phyloP scores from a whole-genome alignment of 768 basidiomycete species.

The Cystobasidium ongulense region DNA sequence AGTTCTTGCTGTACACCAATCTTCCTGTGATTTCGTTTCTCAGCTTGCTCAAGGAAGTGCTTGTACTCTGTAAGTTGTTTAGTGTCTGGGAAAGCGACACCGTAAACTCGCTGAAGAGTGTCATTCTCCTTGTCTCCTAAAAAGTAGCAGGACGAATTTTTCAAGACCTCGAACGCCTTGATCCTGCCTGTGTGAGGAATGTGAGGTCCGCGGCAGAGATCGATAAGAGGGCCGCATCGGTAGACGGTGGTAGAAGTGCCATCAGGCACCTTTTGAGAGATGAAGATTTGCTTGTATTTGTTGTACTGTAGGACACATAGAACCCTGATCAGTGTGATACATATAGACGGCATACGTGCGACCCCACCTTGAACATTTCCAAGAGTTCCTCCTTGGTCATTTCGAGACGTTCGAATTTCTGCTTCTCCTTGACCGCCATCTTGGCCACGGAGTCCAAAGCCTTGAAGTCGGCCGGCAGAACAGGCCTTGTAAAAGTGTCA shows the following conservation, averaged over 20 bases:
- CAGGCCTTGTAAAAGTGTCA: slow-evolving; percentile 52
- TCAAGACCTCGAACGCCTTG: slow-evolving; percentile 94
- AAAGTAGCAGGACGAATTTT: slow-evolving; percentile 99
- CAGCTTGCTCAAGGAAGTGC: slow-evolving; percentile 87
- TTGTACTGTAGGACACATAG: slow-evolving; percentile 64
- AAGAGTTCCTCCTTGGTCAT: slow-evolving; percentile 89
- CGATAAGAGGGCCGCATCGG: slow-evolving; percentile 96
- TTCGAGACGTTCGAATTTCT: slow-evolving; percentile 88
- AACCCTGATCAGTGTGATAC: no score
- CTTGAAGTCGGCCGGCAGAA: slow-evolving; percentile 74
- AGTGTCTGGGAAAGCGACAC: slow-evolving; percentile 97
- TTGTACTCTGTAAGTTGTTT: slow-evolving; percentile 93
- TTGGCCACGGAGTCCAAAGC: slow-evolving; percentile 81
- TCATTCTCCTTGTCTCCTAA: slow-evolving; percentile 87
- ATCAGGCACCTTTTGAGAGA: slow-evolving; percentile 89
- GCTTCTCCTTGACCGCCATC: slow-evolving; percentile 84
- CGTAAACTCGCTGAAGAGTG: slow-evolving; percentile 89
- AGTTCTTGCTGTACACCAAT: slow-evolving; percentile 97
- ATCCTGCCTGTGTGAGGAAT: slow-evolving; percentile 96
- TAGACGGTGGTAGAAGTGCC: slow-evolving; percentile 95
- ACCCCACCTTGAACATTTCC: slow-evolving; percentile 82
- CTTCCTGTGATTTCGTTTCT: slow-evolving; percentile 93
- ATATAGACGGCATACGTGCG: not conserved
- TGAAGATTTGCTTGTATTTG: slow-evolving; percentile 93
- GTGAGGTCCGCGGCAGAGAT: slow-evolving; percentile 93